A percentile compares a stretch with the other conserved stretches of the same genome.
Conservation (phyloP, 345 rosid genomes). For the Noccaea caerulescens region DNA sequence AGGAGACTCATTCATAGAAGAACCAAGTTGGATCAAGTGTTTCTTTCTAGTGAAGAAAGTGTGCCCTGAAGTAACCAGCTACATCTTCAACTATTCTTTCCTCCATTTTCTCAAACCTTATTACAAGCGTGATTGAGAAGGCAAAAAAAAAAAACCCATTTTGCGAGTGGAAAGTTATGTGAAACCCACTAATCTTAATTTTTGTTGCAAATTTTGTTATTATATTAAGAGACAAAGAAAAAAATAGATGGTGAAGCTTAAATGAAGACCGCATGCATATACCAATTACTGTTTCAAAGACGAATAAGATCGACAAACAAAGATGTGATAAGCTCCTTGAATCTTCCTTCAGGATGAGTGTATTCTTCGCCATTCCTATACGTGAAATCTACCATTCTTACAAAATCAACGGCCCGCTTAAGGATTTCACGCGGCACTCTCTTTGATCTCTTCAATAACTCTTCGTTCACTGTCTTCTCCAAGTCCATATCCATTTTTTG, state of each 20-base stretch:
- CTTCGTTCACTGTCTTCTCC: background rate
- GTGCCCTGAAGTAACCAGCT: constrained; percentile 14
- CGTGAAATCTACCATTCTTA: background rate
- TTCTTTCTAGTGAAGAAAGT: background rate
- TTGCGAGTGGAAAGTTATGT: too few species aligned
- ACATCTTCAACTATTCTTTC: background rate
- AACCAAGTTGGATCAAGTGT: constrained; percentile 6
- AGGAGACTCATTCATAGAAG: constrained; percentile 8
- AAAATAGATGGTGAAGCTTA: background rate
- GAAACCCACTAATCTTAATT: too few species aligned
- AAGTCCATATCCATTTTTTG: background rate
- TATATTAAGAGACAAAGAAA: too few species aligned
- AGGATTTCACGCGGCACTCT: background rate
- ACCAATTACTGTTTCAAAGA: background rate
- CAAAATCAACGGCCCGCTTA: background rate
- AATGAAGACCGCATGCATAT: background rate
- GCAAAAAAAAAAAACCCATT: too few species aligned
- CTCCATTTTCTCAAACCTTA: background rate
- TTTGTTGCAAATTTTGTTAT: too few species aligned
- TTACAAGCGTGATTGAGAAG: background rate
- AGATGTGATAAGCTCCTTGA: constrained; percentile 12
- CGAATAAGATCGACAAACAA: background rate
- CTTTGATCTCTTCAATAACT: background rate
- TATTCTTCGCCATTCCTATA: constrained; percentile 13
- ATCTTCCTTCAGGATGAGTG: background rate